Evolutionary conservation across 2,329 filamentous ascomycete genomes (phyloP).

Genomic region (Monilinia fructicola): DNA sequence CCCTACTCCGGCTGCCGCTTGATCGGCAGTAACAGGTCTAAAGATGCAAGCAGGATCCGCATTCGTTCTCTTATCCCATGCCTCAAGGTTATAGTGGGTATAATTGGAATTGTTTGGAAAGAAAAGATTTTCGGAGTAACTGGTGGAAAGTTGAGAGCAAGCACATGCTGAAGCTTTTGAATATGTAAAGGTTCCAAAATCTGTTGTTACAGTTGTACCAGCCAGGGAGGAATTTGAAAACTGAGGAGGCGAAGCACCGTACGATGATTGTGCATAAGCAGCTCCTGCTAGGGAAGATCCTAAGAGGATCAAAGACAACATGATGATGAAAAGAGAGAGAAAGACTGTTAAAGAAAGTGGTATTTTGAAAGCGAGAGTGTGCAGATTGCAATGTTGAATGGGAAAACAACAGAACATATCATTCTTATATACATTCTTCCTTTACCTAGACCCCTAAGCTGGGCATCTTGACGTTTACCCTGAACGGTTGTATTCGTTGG

Average conservation of each 20-base stretch:
- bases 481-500: too few species aligned
- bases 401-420: too few species aligned
- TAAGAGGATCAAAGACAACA: not conserved
- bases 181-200: not conserved
- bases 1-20: conserved; percentile 29
- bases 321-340: not conserved
- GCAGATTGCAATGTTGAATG: too few species aligned
- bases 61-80: conserved; percentile 17
- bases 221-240: not conserved
- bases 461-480: too few species aligned
- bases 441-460: too few species aligned
- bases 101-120: conserved; percentile 8
- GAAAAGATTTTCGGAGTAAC: not conserved
- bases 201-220: not conserved
- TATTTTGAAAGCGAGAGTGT: not conserved
- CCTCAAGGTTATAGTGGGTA: conserved; percentile 2
- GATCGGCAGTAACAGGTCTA: conserved; percentile 7
- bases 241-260: not conserved
- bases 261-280: not conserved
- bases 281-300: not conserved
- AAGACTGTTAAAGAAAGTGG: not conserved
- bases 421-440: too few species aligned
- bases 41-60: conserved; percentile 18
- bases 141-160: conserved; percentile 8
- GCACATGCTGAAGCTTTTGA: conserved; percentile 13